phyloP scores from a whole-genome alignment of 2,329 filamentous ascomycete species.

The Epichloe scottii region DNA sequence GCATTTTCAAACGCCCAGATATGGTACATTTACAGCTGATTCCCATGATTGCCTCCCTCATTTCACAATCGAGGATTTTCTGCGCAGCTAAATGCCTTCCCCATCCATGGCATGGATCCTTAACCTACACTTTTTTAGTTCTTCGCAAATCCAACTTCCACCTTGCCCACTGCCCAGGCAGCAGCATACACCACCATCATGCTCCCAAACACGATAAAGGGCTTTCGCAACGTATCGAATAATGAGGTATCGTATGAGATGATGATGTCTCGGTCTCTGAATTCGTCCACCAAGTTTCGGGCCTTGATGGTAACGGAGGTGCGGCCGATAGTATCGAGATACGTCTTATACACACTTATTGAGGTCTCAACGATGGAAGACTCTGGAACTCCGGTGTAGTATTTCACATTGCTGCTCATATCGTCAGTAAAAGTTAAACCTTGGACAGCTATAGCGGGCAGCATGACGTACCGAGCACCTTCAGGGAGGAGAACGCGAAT shows the following conservation, averaged over 20 bases:
- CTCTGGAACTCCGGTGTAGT: constrained; percentile 57
- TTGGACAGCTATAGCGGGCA: neutral
- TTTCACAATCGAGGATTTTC: neutral
- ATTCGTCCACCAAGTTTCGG: constrained; percentile 80
- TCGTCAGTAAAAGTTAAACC: constrained; percentile 15
- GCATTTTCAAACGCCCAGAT: constrained; percentile 8
- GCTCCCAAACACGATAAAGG: constrained; percentile 65
- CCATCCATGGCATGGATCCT: neutral
- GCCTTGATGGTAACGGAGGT: constrained; percentile 71
- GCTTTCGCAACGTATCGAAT: constrained; percentile 68
- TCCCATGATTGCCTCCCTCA: neutral
- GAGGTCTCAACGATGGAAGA: constrained; percentile 45
- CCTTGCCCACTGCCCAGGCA: constrained; percentile 61
- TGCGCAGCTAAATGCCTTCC: neutral
- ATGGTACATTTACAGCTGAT: constrained; percentile 8
- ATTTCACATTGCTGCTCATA: constrained; percentile 61
- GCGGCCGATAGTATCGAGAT: constrained; percentile 85
- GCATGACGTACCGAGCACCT: constrained; percentile 59
- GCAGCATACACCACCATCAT: constrained; percentile 61
- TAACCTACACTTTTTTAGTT: constrained; percentile 18
- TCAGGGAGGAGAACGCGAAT: constrained; percentile 82
- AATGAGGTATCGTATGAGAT: constrained; percentile 81
- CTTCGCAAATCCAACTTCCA: constrained; percentile 65
- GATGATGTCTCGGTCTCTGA: constrained; percentile 69
- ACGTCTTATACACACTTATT: constrained; percentile 65